phyloP scores from a whole-genome alignment of 108 stramenopile genomes.

The Skeletonema grethae region DNA sequence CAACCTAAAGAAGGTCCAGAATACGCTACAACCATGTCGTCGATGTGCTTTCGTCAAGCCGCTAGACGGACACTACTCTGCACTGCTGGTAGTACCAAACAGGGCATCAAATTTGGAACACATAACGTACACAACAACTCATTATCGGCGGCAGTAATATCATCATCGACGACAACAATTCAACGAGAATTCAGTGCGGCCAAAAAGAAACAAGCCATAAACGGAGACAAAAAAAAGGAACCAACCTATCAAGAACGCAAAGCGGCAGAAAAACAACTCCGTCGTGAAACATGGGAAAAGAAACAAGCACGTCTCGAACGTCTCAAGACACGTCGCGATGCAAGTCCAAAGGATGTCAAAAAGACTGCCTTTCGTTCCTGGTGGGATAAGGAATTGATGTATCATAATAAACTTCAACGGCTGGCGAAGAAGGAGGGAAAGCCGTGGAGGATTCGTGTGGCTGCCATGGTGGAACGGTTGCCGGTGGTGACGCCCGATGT shows the following conservation, averaged over 20 bases:
- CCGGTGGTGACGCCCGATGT: conserved; percentile 74
- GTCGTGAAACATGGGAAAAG: conserved; percentile 48
- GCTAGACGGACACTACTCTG: conserved; percentile 10
- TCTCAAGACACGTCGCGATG: conserved; percentile 59
- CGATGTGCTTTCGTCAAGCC: conserved; percentile 9
- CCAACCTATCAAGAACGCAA: conserved; percentile 36
- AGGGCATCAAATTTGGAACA: conserved; percentile 11
- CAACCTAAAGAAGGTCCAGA: not conserved
- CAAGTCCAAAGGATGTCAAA: conserved; percentile 42
- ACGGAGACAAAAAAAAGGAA: not conserved
- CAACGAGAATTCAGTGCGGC: conserved; percentile 17
- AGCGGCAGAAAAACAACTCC: conserved; percentile 58
- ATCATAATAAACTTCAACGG: conserved; percentile 62
- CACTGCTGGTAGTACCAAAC: not conserved
- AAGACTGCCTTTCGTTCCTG: conserved; percentile 61
- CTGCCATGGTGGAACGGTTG: conserved; percentile 74
- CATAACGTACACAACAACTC: not conserved
- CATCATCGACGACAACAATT: not conserved
- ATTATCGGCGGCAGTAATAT: not conserved
- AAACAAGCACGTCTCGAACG: conserved; percentile 45
- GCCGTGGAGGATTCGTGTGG: conserved; percentile 78
- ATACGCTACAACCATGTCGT: conserved; percentile 14
- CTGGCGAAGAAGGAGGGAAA: conserved; percentile 66
- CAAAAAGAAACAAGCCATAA: conserved; percentile 1
- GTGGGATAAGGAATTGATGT: conserved; percentile 56